Conservation (phyloP, 805 yeast genomes). For the Cyberlindnera euphorbiae region DNA sequence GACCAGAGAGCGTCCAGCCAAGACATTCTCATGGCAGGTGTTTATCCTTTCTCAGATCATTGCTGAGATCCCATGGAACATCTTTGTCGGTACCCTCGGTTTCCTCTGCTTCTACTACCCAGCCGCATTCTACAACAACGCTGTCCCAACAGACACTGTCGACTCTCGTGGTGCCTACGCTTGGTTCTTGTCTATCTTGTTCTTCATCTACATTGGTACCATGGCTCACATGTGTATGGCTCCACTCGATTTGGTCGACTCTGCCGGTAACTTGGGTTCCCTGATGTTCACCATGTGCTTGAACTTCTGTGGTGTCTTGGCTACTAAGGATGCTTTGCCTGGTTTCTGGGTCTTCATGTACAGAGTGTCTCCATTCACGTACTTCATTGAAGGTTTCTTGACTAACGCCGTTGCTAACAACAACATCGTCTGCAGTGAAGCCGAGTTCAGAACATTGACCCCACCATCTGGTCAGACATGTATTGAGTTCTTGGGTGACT, state of each 20-base stretch:
- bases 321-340: slow-evolving; percentile 49
- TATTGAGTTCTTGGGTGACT: slow-evolving; percentile 43
- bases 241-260: slow-evolving; percentile 52
- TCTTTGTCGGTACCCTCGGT: slow-evolving; percentile 56
- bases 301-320: slow-evolving; percentile 77
- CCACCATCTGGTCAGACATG: slow-evolving; percentile 59
- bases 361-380: slow-evolving; percentile 66
- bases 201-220: slow-evolving; percentile 51
- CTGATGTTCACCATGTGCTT: slow-evolving; percentile 57
- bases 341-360: slow-evolving; percentile 84
- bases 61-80: slow-evolving; percentile 64
- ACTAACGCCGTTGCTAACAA: slow-evolving; percentile 51
- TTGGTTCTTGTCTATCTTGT: slow-evolving; percentile 42
- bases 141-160: slow-evolving; percentile 7
- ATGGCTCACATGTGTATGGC: slow-evolving; percentile 57
- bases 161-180: slow-evolving; percentile 16
- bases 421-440: slow-evolving; percentile 40
- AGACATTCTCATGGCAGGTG: slow-evolving; percentile 62
- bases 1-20: slow-evolving; percentile 69
- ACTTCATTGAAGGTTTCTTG: slow-evolving; percentile 52
- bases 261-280: slow-evolving; percentile 58
- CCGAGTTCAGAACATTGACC: slow-evolving; percentile 42
- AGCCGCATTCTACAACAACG: slow-evolving; percentile 41
- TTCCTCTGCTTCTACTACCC: slow-evolving; percentile 71
- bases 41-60: slow-evolving; percentile 58